A percentile compares a stretch with the other conserved stretches of the same genome.
These are phyloP conservation scores for Agrostemma githago DNA, from an alignment of 148 eudicot genomes.

Conservation along the genomic window DNA sequence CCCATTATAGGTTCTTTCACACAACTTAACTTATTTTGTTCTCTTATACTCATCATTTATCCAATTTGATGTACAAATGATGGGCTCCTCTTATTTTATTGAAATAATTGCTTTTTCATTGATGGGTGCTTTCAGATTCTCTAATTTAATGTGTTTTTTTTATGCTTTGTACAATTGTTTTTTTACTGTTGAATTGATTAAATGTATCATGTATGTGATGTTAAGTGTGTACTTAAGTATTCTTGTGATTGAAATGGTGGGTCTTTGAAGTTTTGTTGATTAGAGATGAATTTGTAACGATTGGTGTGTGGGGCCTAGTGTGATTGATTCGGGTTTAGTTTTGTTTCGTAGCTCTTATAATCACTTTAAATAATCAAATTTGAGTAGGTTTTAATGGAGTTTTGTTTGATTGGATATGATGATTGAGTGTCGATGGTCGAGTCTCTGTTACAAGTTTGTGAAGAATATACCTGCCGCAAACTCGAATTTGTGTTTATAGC, in stretches of 20 bases:
- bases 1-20: not conserved
- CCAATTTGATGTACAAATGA: not conserved
- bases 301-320: constrained; percentile 12
- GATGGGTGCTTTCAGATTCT: not conserved
- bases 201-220: not conserved
- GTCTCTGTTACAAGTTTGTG: too few relatives aligned
- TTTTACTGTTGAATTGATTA: constrained; percentile 6
- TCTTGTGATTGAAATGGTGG: constrained; percentile 1
- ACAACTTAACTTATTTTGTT: constrained; percentile 1
- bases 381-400: not conserved
- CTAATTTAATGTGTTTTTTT: not conserved
- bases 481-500: not conserved
- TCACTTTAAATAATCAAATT: not conserved
- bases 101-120: too few relatives aligned
- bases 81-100: not conserved
- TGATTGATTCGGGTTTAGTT: not conserved
- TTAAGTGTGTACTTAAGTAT: too few relatives aligned
- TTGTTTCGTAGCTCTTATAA: not conserved
- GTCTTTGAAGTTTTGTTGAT: constrained; percentile 9
- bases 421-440: not conserved
- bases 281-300: constrained; percentile 10
- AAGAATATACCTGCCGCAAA: too few relatives aligned
- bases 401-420: not conserved
- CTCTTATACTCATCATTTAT: not conserved
- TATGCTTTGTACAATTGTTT: not conserved